Evolutionary conservation across 371 early-diverging fungal genomes (phyloP).

Genomic region (Mortierella sp.): DNA sequence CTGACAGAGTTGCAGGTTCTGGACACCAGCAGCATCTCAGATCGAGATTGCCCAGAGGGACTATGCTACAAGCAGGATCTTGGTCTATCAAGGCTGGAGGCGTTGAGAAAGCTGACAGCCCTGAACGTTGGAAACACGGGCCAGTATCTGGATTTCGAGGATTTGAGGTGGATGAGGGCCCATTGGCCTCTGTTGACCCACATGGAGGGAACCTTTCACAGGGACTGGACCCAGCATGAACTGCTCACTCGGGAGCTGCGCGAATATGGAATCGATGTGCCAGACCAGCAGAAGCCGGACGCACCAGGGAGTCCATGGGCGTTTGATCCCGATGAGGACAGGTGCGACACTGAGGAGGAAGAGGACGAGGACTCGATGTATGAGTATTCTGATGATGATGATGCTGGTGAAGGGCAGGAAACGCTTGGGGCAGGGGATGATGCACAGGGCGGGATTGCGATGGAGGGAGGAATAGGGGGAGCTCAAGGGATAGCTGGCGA

Average conservation of each 20-base stretch:
- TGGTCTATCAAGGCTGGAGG: slow-evolving; percentile 23
- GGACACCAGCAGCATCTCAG: background rate
- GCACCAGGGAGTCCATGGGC: background rate
- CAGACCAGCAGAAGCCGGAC: background rate
- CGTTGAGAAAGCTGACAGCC: slow-evolving; percentile 14
- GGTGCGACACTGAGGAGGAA: background rate
- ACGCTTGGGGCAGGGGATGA: background rate
- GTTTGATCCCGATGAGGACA: background rate
- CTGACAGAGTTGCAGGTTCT: slow-evolving; percentile 20
- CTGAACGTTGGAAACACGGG: slow-evolving; percentile 4
- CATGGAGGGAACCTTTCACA: slow-evolving; percentile 18
- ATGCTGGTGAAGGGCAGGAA: background rate
- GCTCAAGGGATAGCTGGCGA: too few relatives aligned
- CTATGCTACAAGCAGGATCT: slow-evolving; percentile 1
- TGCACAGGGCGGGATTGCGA: too few relatives aligned
- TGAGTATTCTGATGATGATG: background rate
- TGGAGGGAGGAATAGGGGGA: too few relatives aligned
- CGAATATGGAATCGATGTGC: slow-evolving; percentile 16
- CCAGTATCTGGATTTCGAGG: slow-evolving; percentile 1
- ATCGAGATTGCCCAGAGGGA: background rate
- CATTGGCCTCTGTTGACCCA: slow-evolving; percentile 13
- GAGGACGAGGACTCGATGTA: background rate
- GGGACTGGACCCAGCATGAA: slow-evolving; percentile 14
- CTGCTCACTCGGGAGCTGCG: slow-evolving; percentile 2
- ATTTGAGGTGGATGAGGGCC: slow-evolving; percentile 18